Conservation (phyloP, 2,329 filamentous ascomycete species). For the Verticillium isaacii region DNA sequence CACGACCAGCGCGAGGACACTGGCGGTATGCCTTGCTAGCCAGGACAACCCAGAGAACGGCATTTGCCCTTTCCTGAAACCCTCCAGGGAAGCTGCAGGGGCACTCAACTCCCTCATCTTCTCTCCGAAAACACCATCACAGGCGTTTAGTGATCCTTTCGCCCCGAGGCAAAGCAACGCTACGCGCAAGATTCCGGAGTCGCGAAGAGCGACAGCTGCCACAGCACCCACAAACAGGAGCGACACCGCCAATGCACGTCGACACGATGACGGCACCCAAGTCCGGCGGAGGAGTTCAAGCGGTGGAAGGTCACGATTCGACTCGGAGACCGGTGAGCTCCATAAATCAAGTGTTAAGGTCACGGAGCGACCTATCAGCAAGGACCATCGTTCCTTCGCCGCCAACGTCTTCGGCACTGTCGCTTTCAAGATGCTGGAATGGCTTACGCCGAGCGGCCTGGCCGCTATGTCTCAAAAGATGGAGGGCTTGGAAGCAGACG, state of each 20-base stretch:
- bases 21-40: conserved; percentile 76
- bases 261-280: neutral
- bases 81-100: conserved; percentile 36
- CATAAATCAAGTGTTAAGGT: conserved; percentile 25
- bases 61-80: conserved; percentile 54
- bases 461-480: conserved; percentile 40
- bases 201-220: neutral
- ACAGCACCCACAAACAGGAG: neutral
- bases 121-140: conserved; percentile 20
- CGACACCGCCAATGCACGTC: neutral
- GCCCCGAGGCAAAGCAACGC: conserved; percentile 8
- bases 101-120: conserved; percentile 44
- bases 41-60: conserved; percentile 70
- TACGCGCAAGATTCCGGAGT: conserved; percentile 4
- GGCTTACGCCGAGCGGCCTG: conserved; percentile 58
- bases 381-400: conserved; percentile 56
- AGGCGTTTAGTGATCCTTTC: conserved; percentile 10
- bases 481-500: conserved; percentile 20
- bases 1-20: conserved; percentile 71
- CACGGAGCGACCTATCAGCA: conserved; percentile 41
- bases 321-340: conserved; percentile 9
- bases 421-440: conserved; percentile 66
- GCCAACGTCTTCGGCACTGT: conserved; percentile 61
- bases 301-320: conserved; percentile 7
- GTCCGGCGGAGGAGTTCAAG: neutral